These are phyloP conservation scores for Parmales sp. DNA, from an alignment of 108 stramenopile genomes.

Conservation along the genomic window DNA sequence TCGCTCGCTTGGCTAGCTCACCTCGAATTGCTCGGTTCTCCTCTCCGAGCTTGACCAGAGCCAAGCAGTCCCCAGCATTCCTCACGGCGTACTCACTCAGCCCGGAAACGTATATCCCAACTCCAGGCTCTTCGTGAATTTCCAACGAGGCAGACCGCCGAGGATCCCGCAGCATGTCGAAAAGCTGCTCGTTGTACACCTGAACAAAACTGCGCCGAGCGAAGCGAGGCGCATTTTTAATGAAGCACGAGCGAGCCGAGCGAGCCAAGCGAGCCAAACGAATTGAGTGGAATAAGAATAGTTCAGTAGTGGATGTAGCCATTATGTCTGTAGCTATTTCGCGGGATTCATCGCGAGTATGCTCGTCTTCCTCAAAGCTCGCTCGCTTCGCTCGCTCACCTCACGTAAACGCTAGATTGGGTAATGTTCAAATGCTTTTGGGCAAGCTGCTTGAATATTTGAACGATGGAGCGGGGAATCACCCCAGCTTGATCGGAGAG, in stretches of 20 bases:
- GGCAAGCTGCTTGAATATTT: constrained; percentile 6
- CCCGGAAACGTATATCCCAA: constrained; percentile 36
- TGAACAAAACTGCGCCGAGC: no score
- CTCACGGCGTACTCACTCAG: constrained; percentile 40
- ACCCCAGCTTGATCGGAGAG: not conserved
- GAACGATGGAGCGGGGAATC: not conserved
- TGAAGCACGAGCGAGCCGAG: no score
- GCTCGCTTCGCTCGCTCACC: no score
- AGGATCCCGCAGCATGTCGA: constrained; percentile 35
- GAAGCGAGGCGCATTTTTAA: no score
- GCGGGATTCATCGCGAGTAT: no score
- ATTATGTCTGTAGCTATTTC: no score
- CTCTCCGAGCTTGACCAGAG: constrained; percentile 30
- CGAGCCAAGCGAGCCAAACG: no score
- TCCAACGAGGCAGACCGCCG: constrained; percentile 20
- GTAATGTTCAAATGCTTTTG: constrained; percentile 15
- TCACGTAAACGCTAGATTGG: constrained; percentile 13
- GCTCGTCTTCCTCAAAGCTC: no score
- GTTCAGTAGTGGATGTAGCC: no score
- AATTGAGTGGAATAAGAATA: no score
- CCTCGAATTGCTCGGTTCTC: constrained; percentile 39
- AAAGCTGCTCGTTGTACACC: constrained; percentile 45
- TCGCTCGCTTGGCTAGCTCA: no score
- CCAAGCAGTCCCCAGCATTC: constrained; percentile 31
- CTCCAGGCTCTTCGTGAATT: constrained; percentile 29